Evolutionary conservation across 2,329 filamentous ascomycete species (phyloP).

Genomic region (Fusarium goolgardi): DNA sequence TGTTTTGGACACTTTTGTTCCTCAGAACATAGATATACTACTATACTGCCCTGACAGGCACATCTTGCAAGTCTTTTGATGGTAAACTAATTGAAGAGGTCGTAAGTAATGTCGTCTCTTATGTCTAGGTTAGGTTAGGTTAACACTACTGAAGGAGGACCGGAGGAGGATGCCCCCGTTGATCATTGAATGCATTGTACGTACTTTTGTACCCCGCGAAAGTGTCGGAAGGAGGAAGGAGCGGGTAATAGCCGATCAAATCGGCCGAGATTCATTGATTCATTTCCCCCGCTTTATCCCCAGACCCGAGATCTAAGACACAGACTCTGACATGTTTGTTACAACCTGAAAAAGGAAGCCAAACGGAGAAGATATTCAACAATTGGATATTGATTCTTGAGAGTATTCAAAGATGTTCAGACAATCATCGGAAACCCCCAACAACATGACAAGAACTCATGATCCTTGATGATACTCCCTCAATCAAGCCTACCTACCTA

Average conservation of each 20-base stretch:
- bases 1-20: not conserved
- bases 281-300: constrained; percentile 33
- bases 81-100: not conserved
- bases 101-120: not conserved
- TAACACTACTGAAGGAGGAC: not conserved
- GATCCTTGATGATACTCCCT: not conserved
- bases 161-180: not conserved
- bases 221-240: constrained; percentile 12
- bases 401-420: not conserved
- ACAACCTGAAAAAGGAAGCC: constrained; percentile 15
- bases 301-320: constrained; percentile 15
- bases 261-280: constrained; percentile 26
- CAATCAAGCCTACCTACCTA: not conserved
- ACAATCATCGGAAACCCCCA: not conserved
- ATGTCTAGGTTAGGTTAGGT: not conserved
- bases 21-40: not conserved
- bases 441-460: not conserved
- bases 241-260: constrained; percentile 17
- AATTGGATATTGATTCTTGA: not conserved
- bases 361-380: constrained; percentile 3
- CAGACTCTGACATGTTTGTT: not conserved
- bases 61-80: too few relatives aligned
- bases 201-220: constrained; percentile 10
- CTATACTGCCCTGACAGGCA: not conserved
- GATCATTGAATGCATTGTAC: not conserved